Base-by-base conservation (phyloP, 208 protist species). In the Acanthamoeba healyi region DNA sequence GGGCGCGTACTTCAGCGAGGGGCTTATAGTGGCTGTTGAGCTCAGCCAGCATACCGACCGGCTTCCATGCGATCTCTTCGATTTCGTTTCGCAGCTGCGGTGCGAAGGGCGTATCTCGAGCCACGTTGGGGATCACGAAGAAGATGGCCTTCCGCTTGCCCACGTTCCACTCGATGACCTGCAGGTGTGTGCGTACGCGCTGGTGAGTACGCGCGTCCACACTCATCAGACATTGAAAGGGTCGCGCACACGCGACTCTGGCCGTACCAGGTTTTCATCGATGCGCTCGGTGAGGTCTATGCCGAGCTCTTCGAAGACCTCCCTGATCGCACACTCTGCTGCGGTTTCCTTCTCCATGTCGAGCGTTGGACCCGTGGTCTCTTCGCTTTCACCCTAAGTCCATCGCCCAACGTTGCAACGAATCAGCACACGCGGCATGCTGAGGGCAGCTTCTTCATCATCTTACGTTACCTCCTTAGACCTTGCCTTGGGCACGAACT, bases 271-370 rank as follows among this genome's bases (percentile, higher is more conserved):
- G 24, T 82, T 44, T 51, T 82, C 72, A 40, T 82, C 72, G 26
- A 82, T 82, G 40, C 72, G 72, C 5, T 51, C 42, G 40, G 72
- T 82, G 17, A 82, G 15, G 72, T 82, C 72, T 12, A 82, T 32
- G 72, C 72, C 72, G 22, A 82, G 42, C 72, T 82, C 72, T 82
- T 82, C 72, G 40, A 82, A 82, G 42, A 34, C 36, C 72, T 82
- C 72, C 24, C 72, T 19, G 40, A 51, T 34, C 22, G 72, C 72
- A 29, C 72, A 82, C 42, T 44, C 72, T 15, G 26, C 19, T 7
- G 72, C 72, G 26, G 72, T 82, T 51, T 82, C 72, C n/a, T 82
- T 82, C 34, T 54, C 72, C 72, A 82, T 82, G 24, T 82, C 72
- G 12, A 82, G 42, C 72, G 72, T 24, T 7, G 72, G 72, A 44